Percentiles rank a stretch among this genome's conserved stretches.
Conservation (phyloP, 2,329 filamentous ascomycete species). For the Ustilaginoidea virens region DNA sequence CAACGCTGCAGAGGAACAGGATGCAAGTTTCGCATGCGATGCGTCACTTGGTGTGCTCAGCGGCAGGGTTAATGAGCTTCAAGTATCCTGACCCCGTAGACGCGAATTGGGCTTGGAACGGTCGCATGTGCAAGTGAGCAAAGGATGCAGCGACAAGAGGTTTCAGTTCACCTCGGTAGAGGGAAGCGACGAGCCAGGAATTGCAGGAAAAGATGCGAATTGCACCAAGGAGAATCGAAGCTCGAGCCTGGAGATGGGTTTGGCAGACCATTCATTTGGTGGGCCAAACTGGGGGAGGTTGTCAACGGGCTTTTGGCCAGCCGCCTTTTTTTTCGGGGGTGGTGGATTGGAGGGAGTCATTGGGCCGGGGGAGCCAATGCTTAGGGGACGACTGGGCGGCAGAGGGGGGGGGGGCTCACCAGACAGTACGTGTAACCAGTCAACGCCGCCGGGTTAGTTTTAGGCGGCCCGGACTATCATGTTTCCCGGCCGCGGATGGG, state of each 20-base stretch:
- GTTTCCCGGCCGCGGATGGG: too few species aligned
- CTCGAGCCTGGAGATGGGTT: constrained; percentile 28
- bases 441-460: too few species aligned
- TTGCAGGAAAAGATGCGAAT: constrained; percentile 10
- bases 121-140: too few species aligned
- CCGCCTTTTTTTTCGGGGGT: constrained; percentile 15
- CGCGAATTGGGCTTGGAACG: constrained; percentile 2
- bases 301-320: constrained; percentile 17
- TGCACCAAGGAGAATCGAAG: constrained; percentile 16
- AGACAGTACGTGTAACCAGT: neutral
- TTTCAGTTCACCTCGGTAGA: too few species aligned
- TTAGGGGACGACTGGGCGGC: constrained; percentile 6
- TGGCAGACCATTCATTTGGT: constrained; percentile 20
- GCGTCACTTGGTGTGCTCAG: neutral
- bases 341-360: constrained; percentile 6
- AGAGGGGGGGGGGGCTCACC: neutral
- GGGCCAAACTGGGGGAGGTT: constrained; percentile 14
- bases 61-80: neutral
- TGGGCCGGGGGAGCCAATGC: too few species aligned
- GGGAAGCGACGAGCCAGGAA: constrained; percentile 7
- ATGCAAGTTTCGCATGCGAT: constrained; percentile 1
- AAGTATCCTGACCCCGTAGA: neutral
- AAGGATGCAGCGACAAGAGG: too few species aligned
- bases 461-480: too few species aligned
- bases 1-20: neutral